Evolutionary conservation across 148 eudicot genomes (phyloP), one percentile per base, ranked within the genome.

Genomic region (Chenopodium suecicum): DNA sequence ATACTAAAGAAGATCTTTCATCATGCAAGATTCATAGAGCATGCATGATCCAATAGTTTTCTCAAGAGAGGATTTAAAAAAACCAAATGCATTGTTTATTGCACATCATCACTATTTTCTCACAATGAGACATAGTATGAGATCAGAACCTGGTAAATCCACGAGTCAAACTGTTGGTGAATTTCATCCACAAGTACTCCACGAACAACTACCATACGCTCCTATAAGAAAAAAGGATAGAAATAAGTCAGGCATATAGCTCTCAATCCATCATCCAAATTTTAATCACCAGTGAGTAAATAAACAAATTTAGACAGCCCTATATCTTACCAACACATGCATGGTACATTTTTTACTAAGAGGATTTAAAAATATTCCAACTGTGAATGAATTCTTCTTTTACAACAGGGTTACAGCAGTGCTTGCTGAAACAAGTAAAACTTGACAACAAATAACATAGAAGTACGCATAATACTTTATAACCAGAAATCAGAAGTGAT

Each of bases 121-220:
- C 73, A 7, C 44, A 62, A 23, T 70, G 19, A 52, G 29, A 25
- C 44, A 47, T n/a, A 37, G 56, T 41, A 34, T 48, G 65, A 63
- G 65, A 63, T 31, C 75, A 8, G 17, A 62, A 94, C 98, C 97
- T 94, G 97, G 84, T 89, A 88, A 70, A 94, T 90, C 97, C 97
- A 92, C 11, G 97, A 87, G 84, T 68, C 85, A 65, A 89, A 91
- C 67, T 86, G 91, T 82, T 94, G 98, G 84, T 88, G 94, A 86
- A 94, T 87, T 88, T 94, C 98, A 80, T 94, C 92, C 46, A 92
- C 90, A 37, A 94, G 87, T 69, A 90, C 87, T 78, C 98, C 98
- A 63, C 89, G 91, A 0, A 90, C 86, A 82, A 94, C 92, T 85
- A 83, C 88, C 71, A 91, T 67, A 13, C 89, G 89, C 62, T 84